Evolutionary conservation across 2,329 filamentous ascomycete species (phyloP), one percentile per base, ranked within the genome.

Genomic region (Arachnomyces sp.): DNA sequence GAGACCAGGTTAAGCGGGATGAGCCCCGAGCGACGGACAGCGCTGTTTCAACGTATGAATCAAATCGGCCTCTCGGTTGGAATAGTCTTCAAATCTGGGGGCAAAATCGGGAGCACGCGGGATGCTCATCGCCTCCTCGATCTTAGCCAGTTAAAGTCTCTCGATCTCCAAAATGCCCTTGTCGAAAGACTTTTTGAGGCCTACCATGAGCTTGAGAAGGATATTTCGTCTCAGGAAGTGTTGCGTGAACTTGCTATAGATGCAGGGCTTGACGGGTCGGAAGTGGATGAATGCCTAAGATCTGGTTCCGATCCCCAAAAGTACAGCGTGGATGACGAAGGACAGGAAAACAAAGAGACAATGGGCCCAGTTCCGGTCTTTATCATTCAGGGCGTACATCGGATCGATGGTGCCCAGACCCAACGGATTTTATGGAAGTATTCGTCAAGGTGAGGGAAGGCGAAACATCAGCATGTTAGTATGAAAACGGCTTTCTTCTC

Each of bases 1-100:
- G 51, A 54, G 13, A 48, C 49, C 6, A 54, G 52, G 52, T 32
- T 42, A 12, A 43, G 44, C 13, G 45, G 41, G 11, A 48, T 51
- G 35, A 38, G 29, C 8, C 25, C 40, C 2, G 25, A 49, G 7
- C 44, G 46, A 34, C 47, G 49, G n/a, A 21, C 34, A 7, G 46
- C 33, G 1, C 43, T 45, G 3, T 49, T 53, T 33, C 45, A 42
- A 2, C 43, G 46, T 7, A 42, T 54, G 2, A 41, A 41, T n/a
- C 47, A 49, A 2, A 33, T 46, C 6, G 52, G 51, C 1, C 17
- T 25, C 1, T 16, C 28, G 3, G 34, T 40, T 6, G 49, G 48
- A 2, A 50, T 54, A 17, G 14, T 39, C 3, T 50, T 53, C 33
- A 39, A 33, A 7, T 51, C 53, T 13, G 46, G 43, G 3, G 52